Evolutionary conservation across 1,284 basidiomycete species (phyloP).

Genomic region (Phellinidium pouzarii): DNA sequence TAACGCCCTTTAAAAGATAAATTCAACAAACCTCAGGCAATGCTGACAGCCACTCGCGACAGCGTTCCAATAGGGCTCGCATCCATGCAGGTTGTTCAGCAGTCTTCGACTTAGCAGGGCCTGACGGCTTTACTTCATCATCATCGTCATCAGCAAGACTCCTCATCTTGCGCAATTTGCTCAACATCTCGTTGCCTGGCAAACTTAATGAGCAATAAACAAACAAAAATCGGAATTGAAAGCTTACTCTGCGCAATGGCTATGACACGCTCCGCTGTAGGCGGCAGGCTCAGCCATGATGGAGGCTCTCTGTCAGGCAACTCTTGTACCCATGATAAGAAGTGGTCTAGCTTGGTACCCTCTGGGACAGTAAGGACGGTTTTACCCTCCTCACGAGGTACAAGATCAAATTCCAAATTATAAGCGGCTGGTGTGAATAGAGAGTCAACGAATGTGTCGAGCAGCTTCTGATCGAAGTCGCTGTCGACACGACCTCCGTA

Average conservation of each 20-base stretch:
- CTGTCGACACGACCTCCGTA: slow-evolving; percentile 93
- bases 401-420: slow-evolving; percentile 86
- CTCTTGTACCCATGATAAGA: slow-evolving; percentile 79
- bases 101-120: slow-evolving; percentile 52
- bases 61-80: slow-evolving; percentile 73
- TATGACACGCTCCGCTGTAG: slow-evolving; percentile 86
- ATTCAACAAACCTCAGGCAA: slow-evolving; percentile 59
- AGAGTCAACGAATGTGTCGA: slow-evolving; percentile 87
- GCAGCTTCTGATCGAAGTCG: slow-evolving; percentile 86
- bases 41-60: slow-evolving; percentile 73
- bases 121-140: slow-evolving; percentile 49
- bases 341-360: slow-evolving; percentile 86
- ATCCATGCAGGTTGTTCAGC: slow-evolving; percentile 89
- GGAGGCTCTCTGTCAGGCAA: slow-evolving; percentile 90
- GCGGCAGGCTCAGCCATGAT: slow-evolving; percentile 86
- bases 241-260: slow-evolving; percentile 79
- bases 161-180: slow-evolving; percentile 88
- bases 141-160: slow-evolving; percentile 84
- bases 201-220: slow-evolving; percentile 16
- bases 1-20: background rate
- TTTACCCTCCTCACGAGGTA: slow-evolving; percentile 55
- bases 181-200: slow-evolving; percentile 73
- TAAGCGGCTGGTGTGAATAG: slow-evolving; percentile 85
- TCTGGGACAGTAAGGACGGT: slow-evolving; percentile 75
- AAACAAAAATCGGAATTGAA: background rate